Evolutionary conservation across 2,329 filamentous ascomycete species (phyloP).

Genomic region (Rhinocladiella mackenziei): DNA sequence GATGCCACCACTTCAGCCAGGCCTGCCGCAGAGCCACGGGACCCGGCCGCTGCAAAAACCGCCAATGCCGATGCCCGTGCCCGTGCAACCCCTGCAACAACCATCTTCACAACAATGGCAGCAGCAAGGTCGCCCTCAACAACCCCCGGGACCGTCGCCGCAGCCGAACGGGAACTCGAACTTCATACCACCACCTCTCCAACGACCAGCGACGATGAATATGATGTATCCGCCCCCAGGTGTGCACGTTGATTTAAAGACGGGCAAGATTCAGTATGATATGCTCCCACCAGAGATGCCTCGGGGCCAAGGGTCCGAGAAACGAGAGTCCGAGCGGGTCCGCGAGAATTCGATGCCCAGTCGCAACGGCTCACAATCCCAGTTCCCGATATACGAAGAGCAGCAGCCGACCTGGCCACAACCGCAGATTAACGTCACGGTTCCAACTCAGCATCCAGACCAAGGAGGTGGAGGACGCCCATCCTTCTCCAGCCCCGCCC

Average conservation of each 20-base stretch:
- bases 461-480: neutral
- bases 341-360: slow-evolving; percentile 12
- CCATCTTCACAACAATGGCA: slow-evolving; percentile 3
- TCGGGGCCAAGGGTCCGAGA: slow-evolving; percentile 1
- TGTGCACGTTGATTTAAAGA: slow-evolving; percentile 24
- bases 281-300: slow-evolving; percentile 25
- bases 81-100: slow-evolving; percentile 4
- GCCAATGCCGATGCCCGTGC: no score
- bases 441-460: neutral
- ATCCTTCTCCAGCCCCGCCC: slow-evolving; percentile 1
- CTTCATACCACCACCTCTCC: slow-evolving; percentile 15
- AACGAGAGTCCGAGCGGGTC: slow-evolving; percentile 2
- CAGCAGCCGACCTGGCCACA: slow-evolving; percentile 7
- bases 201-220: slow-evolving; percentile 9
- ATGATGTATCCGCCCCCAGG: slow-evolving; percentile 17
- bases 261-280: slow-evolving; percentile 23
- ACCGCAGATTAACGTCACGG: slow-evolving; percentile 16
- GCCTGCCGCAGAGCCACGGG: slow-evolving; percentile 12
- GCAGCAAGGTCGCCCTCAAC: slow-evolving; percentile 3
- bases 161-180: slow-evolving; percentile 5
- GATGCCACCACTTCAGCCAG: no score
- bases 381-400: neutral
- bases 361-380: neutral
- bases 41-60: slow-evolving; percentile 17
- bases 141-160: neutral